These are phyloP conservation scores for Dissoconium aciculare DNA, from an alignment of 2,329 filamentous ascomycete species.

Conservation along the genomic window DNA sequence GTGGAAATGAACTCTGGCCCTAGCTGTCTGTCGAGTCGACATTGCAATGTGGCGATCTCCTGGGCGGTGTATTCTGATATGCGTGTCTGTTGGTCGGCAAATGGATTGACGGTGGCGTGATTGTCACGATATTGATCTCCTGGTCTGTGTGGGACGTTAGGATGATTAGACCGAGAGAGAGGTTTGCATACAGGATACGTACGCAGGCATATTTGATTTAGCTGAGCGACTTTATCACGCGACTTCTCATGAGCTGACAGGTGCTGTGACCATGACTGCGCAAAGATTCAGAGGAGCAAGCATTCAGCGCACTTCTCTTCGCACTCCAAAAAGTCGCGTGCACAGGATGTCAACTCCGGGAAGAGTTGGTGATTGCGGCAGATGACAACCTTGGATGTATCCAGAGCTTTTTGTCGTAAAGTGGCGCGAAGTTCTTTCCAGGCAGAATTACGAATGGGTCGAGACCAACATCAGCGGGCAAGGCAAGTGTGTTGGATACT, in stretches of 20 bases:
- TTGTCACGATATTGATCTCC: conserved; percentile 25
- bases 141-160: conserved; percentile 16
- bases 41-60: conserved; percentile 77
- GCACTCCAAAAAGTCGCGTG: not conserved
- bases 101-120: conserved; percentile 52
- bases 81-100: conserved; percentile 53
- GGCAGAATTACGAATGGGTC: too few species aligned
- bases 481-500: too few species aligned
- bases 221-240: too few species aligned
- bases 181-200: conserved; percentile 5
- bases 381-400: too few species aligned
- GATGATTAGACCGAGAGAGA: not conserved
- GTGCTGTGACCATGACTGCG: not conserved
- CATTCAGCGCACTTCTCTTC: conserved; percentile 1
- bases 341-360: conserved; percentile 1
- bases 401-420: too few species aligned
- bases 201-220: conserved; percentile 21
- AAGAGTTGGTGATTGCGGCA: too few species aligned
- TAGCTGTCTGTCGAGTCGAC: conserved; percentile 77
- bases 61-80: conserved; percentile 74
- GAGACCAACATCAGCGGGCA: too few species aligned
- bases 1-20: conserved; percentile 93
- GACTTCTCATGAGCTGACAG: too few species aligned
- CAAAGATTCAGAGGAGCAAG: conserved; percentile 2
- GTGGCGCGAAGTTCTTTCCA: too few species aligned